Evolutionary conservation across 495 filamentous ascomycete genomes (phyloP).

Genomic region (Daldinia decipiens): DNA sequence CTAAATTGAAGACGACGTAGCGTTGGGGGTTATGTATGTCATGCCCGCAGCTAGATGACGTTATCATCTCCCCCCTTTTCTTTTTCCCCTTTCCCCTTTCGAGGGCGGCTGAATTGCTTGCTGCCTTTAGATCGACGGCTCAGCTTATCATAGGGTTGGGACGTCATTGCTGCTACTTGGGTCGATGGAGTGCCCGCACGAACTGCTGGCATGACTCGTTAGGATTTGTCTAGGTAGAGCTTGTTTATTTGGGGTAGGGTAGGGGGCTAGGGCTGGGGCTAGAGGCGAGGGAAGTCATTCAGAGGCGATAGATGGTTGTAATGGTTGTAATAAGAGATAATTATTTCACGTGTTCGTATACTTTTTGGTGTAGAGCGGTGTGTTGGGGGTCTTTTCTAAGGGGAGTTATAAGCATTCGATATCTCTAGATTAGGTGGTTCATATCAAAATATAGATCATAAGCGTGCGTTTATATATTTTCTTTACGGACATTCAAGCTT

Average conservation of each 20-base stretch:
- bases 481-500: too few relatives aligned
- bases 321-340: constrained; percentile 1
- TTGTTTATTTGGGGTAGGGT: not conserved
- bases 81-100: not conserved
- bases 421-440: too few relatives aligned
- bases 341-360: not conserved
- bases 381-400: too few relatives aligned
- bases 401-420: too few relatives aligned
- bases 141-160: not conserved
- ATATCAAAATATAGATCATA: too few relatives aligned
- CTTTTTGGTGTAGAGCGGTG: too few relatives aligned
- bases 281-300: not conserved
- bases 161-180: not conserved
- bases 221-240: not conserved
- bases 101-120: not conserved
- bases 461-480: too few relatives aligned
- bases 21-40: not conserved
- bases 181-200: not conserved
- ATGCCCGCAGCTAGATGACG: constrained; percentile 5
- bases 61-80: not conserved
- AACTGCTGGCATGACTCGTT: not conserved
- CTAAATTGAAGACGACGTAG: constrained; percentile 1
- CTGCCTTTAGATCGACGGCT: constrained; percentile 1
- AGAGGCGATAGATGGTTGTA: not conserved
- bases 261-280: not conserved